A percentile compares a stretch with the other conserved stretches of the same genome.
phyloP scores from a whole-genome alignment of 495 filamentous ascomycete species.

The Hypomontagnella monticulosa region DNA sequence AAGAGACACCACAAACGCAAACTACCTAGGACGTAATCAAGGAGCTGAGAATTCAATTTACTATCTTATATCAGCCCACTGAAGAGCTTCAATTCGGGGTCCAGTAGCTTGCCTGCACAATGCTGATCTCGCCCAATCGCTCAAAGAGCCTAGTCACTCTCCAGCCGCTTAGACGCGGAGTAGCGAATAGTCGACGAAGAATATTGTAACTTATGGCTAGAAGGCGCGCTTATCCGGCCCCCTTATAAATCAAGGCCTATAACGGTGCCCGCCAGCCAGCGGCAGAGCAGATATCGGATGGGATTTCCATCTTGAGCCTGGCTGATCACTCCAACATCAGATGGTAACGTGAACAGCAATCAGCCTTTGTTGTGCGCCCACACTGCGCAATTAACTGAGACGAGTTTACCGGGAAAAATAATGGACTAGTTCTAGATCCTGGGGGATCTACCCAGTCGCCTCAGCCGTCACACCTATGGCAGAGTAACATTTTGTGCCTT shows the following conservation, averaged over 20 bases:
- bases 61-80: constrained; percentile 1
- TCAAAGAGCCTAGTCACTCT: constrained; percentile 6
- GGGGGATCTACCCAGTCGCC: constrained; percentile 34
- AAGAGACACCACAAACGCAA: constrained; percentile 1
- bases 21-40: background rate
- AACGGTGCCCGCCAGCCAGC: constrained; percentile 17
- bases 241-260: constrained; percentile 14
- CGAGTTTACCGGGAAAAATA: constrained; percentile 40
- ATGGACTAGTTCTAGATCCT: constrained; percentile 38
- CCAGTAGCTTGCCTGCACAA: constrained; percentile 22
- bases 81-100: constrained; percentile 11
- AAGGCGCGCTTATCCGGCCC: constrained; percentile 20
- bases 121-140: constrained; percentile 13
- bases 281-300: constrained; percentile 31
- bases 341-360: constrained; percentile 25
- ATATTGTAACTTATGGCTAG: constrained; percentile 16
- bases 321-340: constrained; percentile 31
- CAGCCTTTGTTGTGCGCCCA: constrained; percentile 32
- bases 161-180: constrained; percentile 28
- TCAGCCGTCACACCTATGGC: constrained; percentile 28
- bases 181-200: constrained; percentile 6
- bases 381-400: constrained; percentile 38
- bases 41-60: constrained; percentile 2
- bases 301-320: constrained; percentile 36
- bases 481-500: constrained; percentile 29